Evolutionary conservation across 805 yeast species (phyloP), one percentile per base, ranked within the genome.

Genomic region (Diddensiella caesifluorescens): DNA sequence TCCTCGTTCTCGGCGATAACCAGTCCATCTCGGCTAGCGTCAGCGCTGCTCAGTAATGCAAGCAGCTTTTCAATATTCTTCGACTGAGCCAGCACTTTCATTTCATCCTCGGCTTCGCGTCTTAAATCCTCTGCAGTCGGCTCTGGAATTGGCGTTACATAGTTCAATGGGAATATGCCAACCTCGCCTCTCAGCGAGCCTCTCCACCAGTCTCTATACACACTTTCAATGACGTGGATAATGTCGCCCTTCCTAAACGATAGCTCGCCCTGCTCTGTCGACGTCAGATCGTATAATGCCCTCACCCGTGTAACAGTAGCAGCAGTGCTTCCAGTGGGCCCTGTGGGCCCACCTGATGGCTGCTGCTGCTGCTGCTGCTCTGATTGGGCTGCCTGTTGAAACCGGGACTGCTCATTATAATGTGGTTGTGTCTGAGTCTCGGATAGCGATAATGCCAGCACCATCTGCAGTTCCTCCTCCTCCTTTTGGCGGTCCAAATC

Each of bases 141-240:
- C 35, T 79, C 82, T 1, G 79, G 74, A 4, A 88, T 65, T 2
- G 88, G 88, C 0, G 85, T 74, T 1, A 92, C 97, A 57, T 92
- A 90, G 59, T 90, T 90, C 45, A 85, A 73, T 0, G 98, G 98
- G 62, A 90, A 88, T 10, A 92, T 81, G 15, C 98, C 98, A 38
- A 79, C 70, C 41, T 72, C 73, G 1, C 96, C 96, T 41, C 75
- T 71, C 39, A 90, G 64, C 4, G 90, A 76, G 12, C 98, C 98
- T 51, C 86, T 74, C 82, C 96, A 85, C 98, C 98, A 90, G 57
- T 90, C 97, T 48, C 85, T 73, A 60, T 88, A 89, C 4, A 84
- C 95, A 12, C 82, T 73, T 53, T 89, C 97, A 26, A 89, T 69
- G 1, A 92, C 95, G 1, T 82, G 80, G 37, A 90, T 89, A 10